Evolutionary conservation across 177 flowering plant genomes (phyloP), one percentile per base, ranked within the genome.

Genomic region (Vitis hybrid): DNA sequence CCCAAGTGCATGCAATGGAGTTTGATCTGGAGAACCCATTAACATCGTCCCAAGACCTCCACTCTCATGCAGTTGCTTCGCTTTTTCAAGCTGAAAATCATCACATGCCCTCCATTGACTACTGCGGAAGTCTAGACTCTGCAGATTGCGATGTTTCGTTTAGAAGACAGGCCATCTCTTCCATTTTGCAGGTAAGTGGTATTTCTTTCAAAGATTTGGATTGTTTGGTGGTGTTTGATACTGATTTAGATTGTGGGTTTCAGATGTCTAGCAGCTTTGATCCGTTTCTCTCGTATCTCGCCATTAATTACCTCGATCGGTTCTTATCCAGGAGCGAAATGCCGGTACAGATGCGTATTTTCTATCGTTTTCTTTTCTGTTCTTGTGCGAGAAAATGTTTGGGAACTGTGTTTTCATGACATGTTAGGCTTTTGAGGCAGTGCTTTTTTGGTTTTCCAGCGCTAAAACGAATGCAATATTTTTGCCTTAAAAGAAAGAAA

Each of bases 231-330:
- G 23, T 11, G 5, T 17, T 23, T 5, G 17, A 18, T 21, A 4
- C 62, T n/a, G 17, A 18, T 59, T 59, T 17, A 6, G 6, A 6
- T 39, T 21, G 11, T 62, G 14, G 45, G 62, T 65, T 59, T 70
- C 84, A 83, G 82, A 57, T 77, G 45, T 79, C 72, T 12, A 66
- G 74, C 79, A 72, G 69, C 51, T 69, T 79, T 50, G 89, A 88
- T 66, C 87, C 82, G 1, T 64, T 67, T 8, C 3, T 75, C 10
- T 62, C 81, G 0, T 82, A 80, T 48, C 84, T 91, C 2, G 87
- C 96, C 15, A 70, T 88, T 50, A 91, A 85, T 74, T 91, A 91
- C 74, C 75, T 89, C 48, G 91, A 91, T 71, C 91, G 96, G 23
- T 87, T 82, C 82, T 62, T 89, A 60, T 83, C 89, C 45, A 61